These are phyloP conservation scores for Cryomyces minteri DNA, from an alignment of 495 filamentous ascomycete species.

Conservation along the genomic window DNA sequence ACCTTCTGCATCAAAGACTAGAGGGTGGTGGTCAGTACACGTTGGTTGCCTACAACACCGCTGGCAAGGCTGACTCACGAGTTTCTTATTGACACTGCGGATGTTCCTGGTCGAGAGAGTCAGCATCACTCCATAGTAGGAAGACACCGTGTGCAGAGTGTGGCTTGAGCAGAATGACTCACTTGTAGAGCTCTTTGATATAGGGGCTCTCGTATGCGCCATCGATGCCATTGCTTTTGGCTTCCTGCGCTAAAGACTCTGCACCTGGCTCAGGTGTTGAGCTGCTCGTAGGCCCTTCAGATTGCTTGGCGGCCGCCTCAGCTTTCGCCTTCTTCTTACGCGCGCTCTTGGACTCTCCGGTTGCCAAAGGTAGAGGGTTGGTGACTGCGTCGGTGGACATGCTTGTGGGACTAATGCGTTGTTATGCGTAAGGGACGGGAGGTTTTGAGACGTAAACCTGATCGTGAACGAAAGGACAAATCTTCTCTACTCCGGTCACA, in stretches of 20 bases:
- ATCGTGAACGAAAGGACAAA: too few relatives aligned
- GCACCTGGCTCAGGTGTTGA: constrained; percentile 8
- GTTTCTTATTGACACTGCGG: constrained; percentile 74
- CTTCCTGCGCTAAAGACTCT: constrained; percentile 7
- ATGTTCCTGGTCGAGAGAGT: constrained; percentile 38
- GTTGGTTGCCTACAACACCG: not conserved
- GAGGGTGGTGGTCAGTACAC: too few relatives aligned
- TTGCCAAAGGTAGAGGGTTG: constrained; percentile 2
- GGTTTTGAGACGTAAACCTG: too few relatives aligned
- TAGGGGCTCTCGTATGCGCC: constrained; percentile 48
- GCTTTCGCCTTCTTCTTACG: constrained; percentile 25
- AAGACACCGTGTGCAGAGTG: too few relatives aligned
- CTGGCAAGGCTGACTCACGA: constrained; percentile 34
- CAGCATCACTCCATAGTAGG: not conserved
- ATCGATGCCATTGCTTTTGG: constrained; percentile 29
- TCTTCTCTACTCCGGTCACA: too few relatives aligned
- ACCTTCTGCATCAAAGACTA: constrained; percentile 30
- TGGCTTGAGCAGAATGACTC: constrained; percentile 13
- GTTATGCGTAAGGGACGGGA: too few relatives aligned
- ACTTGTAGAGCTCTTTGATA: constrained; percentile 79
- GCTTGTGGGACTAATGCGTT: too few relatives aligned
- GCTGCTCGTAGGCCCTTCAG: constrained; percentile 2
- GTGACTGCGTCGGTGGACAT: not conserved
- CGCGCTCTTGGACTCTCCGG: constrained; percentile 19
- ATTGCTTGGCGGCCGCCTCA: constrained; percentile 7